Base-by-base conservation (phyloP, 768 basidiomycete species). In the Tulasnella sp. region DNA sequence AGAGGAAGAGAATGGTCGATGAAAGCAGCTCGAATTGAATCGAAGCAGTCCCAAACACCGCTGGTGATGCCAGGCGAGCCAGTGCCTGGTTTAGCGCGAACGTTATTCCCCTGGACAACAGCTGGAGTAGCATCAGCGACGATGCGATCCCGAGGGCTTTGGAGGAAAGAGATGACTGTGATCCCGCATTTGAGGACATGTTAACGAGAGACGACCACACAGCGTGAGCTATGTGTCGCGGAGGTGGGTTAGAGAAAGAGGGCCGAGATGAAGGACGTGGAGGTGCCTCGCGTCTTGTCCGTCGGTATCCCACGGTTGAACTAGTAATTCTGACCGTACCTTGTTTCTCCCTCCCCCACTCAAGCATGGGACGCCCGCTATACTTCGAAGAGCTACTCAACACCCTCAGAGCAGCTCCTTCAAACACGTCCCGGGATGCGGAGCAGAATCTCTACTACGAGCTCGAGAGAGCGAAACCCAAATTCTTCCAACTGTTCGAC, bases 21-120 rank as follows among this genome's bases (percentile, higher is more conserved):
- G 93, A 88, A 35, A 99, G 82, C 37, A 98, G 89, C 83, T 99
- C 98, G 84, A 99, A 95, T 82, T 98, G 96, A 79, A 99, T 93
- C 0, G 95, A 90, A 20, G 94, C 95, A 0, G 93, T 95, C 13
- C 97, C 88, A 77, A 87, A 96, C 18, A 91, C 92, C 44, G 89
- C 89, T 0, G 96, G 96, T 0, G 94, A 91, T 2, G 92, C 91
- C 39, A 96, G 87, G 0, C 95, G 91, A 55, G 98, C 87, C 16
- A 98, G 87, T 0, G 90, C 89, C 84, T 98, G 96, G 84, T 99
- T 99, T 35, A 99, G 87, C 5, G 87, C 82, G 83, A 98, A 99
- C 0, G 98, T 98, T 82, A 96, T 87, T 4, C 92, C 81, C 0
- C 98, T 89, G 74, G 96, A 93, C 77, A 92, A 86, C 42, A 98